Conservation (phyloP, 1,284 basidiomycete genomes). For the Trametes polyzona region DNA sequence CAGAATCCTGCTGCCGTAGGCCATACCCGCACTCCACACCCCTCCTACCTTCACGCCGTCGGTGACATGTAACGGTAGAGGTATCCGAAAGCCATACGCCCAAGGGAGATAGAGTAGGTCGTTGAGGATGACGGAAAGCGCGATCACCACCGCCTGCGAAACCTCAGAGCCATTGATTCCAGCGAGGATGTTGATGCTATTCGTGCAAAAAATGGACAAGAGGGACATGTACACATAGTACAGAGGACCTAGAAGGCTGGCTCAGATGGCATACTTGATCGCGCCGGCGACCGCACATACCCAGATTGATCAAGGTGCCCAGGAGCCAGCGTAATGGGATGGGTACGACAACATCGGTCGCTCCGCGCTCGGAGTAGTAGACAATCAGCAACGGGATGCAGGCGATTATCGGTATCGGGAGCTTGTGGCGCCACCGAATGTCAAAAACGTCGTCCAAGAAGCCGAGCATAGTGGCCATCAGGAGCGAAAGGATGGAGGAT, state of each 20-base stretch:
- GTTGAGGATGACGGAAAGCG: conserved; percentile 88
- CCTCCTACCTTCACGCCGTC: conserved; percentile 75
- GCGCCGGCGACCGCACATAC: conserved; percentile 49
- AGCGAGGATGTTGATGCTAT: conserved; percentile 98
- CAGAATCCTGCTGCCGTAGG: conserved; percentile 84
- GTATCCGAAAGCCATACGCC: conserved; percentile 71
- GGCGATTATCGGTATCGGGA: conserved; percentile 96
- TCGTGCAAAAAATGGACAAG: conserved; percentile 96
- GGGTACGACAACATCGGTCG: conserved; percentile 95
- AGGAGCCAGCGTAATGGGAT: conserved; percentile 75
- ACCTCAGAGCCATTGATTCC: conserved; percentile 98
- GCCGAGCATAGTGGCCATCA: conserved; percentile 92
- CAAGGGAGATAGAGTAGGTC: conserved; percentile 92
- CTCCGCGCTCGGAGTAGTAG: conserved; percentile 93
- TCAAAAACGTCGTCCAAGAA: conserved; percentile 99
- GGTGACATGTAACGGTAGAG: conserved; percentile 71
- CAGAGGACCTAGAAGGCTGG: conserved; percentile 66
- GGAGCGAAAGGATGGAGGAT: conserved; percentile 87
- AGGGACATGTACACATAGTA: conserved; percentile 98
- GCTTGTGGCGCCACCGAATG: conserved; percentile 97
- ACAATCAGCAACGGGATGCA: conserved; percentile 95
- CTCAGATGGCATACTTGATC: background rate
- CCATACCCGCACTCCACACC: conserved; percentile 80
- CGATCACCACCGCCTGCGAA: conserved; percentile 92
- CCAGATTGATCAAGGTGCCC: conserved; percentile 85